A percentile compares a stretch with the other conserved stretches of the same genome.
These are phyloP conservation scores for Beauveria asiatica DNA, from an alignment of 2,329 filamentous ascomycete species.

Conservation along the genomic window DNA sequence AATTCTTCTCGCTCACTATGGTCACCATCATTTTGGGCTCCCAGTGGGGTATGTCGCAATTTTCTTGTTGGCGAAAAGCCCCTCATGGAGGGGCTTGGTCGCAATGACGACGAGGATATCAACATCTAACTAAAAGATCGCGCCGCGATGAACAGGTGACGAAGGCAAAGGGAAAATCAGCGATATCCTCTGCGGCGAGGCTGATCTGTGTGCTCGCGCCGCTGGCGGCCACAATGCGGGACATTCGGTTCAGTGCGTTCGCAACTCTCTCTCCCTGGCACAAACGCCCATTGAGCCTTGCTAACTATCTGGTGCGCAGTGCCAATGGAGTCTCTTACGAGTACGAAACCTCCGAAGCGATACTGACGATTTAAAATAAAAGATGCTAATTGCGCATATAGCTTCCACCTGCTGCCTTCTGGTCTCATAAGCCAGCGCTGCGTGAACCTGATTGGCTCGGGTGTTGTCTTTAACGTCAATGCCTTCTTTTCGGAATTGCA, in stretches of 20 bases:
- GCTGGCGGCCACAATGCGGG: conserved; percentile 19
- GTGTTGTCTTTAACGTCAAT: conserved; percentile 54
- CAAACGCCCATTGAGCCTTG: neutral
- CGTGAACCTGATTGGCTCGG: conserved; percentile 67
- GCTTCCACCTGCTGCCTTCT: conserved; percentile 56
- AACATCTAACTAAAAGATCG: neutral
- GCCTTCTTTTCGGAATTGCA: conserved; percentile 33
- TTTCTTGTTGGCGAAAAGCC: neutral
- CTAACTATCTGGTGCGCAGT: conserved; percentile 10
- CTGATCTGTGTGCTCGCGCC: conserved; percentile 25
- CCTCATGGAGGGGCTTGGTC: neutral
- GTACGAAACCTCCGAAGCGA: conserved; percentile 16
- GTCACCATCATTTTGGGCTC: conserved; percentile 27
- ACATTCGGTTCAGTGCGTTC: conserved; percentile 13
- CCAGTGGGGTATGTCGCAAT: conserved; percentile 28
- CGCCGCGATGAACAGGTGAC: neutral
- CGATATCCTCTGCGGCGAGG: conserved; percentile 25
- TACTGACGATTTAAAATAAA: neutral
- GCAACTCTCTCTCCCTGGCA: conserved; percentile 10
- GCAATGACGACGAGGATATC: neutral
- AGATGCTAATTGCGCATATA: conserved; percentile 22
- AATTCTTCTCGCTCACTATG: conserved; percentile 13
- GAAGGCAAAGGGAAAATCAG: conserved; percentile 24
- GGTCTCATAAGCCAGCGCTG: conserved; percentile 58
- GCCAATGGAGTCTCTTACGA: conserved; percentile 28